Evolutionary conservation across 2,329 filamentous ascomycete species (phyloP).

Genomic region (Seiridium cupressi): DNA sequence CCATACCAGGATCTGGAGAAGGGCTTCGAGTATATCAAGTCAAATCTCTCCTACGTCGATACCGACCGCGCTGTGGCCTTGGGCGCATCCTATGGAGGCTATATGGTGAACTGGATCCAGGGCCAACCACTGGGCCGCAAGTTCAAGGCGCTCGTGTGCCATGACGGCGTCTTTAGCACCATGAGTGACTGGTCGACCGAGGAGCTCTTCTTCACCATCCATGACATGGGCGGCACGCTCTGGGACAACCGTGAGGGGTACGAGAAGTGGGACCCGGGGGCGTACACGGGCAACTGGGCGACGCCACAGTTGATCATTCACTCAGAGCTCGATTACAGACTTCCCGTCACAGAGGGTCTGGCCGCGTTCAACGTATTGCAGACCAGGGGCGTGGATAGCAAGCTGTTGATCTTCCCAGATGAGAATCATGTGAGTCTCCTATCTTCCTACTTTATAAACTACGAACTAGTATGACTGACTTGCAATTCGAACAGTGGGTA

Average conservation of each 20-base stretch:
- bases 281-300: conserved; percentile 67
- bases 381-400: conserved; percentile 69
- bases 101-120: conserved; percentile 90
- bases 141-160: conserved; percentile 85
- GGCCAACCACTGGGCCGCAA: conserved; percentile 77
- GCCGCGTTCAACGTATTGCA: conserved; percentile 86
- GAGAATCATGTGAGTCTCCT: conserved; percentile 62
- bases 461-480: neutral
- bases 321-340: conserved; percentile 83
- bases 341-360: conserved; percentile 82
- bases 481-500: conserved; percentile 63
- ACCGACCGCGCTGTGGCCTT: conserved; percentile 67
- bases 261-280: conserved; percentile 68
- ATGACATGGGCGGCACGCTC: conserved; percentile 63
- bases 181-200: conserved; percentile 63
- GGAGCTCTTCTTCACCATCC: conserved; percentile 69
- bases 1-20: conserved; percentile 82
- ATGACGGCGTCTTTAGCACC: conserved; percentile 82
- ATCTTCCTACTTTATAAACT: conserved; percentile 26
- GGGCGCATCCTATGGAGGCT: conserved; percentile 74
- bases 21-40: conserved; percentile 71
- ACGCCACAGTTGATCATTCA: conserved; percentile 89
- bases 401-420: conserved; percentile 77
- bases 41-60: conserved; percentile 67
- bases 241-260: conserved; percentile 64